phyloP scores from a whole-genome alignment of 768 basidiomycete species.

The Termitomyces sp. region DNA sequence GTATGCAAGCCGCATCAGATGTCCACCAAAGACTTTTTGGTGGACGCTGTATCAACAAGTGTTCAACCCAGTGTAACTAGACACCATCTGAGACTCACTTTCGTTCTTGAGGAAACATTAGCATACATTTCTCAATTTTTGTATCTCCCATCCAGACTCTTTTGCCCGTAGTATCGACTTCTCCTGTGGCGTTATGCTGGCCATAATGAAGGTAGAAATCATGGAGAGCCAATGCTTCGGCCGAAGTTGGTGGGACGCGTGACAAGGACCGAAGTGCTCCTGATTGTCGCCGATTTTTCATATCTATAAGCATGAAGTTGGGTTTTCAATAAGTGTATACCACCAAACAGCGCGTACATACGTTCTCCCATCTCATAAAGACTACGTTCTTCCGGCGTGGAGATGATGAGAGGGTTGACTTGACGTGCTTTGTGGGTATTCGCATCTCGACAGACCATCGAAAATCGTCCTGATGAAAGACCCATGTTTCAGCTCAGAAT shows the following conservation, averaged over 20 bases:
- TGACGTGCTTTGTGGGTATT: conserved; percentile 57
- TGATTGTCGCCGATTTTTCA: conserved; percentile 56
- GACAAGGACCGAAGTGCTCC: conserved; percentile 57
- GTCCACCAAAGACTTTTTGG: conserved; percentile 81
- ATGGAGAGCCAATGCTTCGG: conserved; percentile 68
- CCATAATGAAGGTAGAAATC: conserved; percentile 62
- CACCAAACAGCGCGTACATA: conserved; percentile 24
- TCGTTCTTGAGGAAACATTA: conserved; percentile 85
- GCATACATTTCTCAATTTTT: conserved; percentile 58
- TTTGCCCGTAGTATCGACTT: conserved; percentile 24
- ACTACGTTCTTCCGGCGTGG: conserved; percentile 58
- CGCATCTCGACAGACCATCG: conserved; percentile 82
- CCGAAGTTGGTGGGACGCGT: conserved; percentile 69
- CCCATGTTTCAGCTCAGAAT: background rate
- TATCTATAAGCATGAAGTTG: conserved; percentile 33
- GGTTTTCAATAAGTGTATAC: background rate
- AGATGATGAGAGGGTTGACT: conserved; percentile 60
- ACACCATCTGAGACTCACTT: conserved; percentile 46
- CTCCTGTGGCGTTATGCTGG: conserved; percentile 29
- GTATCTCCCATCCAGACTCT: conserved; percentile 78
- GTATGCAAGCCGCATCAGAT: conserved; percentile 64
- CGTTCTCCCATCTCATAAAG: conserved; percentile 69
- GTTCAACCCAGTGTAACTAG: background rate
- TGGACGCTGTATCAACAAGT: conserved; percentile 51
- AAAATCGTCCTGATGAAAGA: conserved; percentile 67